Evolutionary conservation across 257 asterid species (phyloP).

Genomic region (Pogostemon cablin): DNA sequence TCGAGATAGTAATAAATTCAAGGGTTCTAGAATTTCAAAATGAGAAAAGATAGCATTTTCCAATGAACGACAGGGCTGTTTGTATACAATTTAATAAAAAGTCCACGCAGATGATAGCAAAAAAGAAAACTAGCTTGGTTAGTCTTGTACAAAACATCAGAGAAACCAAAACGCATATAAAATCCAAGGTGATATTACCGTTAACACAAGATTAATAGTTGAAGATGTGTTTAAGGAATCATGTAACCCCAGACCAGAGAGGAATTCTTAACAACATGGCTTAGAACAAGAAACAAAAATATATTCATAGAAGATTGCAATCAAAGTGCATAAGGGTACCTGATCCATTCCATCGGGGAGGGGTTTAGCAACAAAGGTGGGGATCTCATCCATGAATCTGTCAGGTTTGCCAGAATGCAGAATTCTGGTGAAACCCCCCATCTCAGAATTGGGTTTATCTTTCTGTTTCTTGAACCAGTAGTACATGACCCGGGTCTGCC

Average conservation of each 20-base stretch:
- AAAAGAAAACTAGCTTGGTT: background rate
- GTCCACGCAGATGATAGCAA: background rate
- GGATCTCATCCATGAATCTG: conserved; percentile 88
- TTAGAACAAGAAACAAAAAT: too few species aligned
- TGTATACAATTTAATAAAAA: background rate
- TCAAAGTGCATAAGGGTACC: conserved; percentile 36
- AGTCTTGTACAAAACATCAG: background rate
- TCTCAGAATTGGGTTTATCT: conserved; percentile 56
- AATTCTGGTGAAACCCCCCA: conserved; percentile 96
- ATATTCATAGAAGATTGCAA: background rate
- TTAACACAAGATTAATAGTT: too few species aligned
- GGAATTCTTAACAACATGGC: too few species aligned
- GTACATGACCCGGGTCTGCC: conserved; percentile 96
- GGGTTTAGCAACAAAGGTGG: conserved; percentile 91
- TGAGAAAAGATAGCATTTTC: background rate
- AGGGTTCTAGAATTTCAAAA: background rate
- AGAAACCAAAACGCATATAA: conserved; percentile 16
- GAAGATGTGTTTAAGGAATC: too few species aligned
- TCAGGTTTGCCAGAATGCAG: conserved; percentile 80
- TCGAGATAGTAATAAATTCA: too few species aligned
- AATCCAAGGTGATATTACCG: background rate
- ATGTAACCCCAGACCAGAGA: too few species aligned
- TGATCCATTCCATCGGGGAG: conserved; percentile 93
- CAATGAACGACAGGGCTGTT: background rate
- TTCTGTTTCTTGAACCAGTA: conserved; percentile 88